Conservation (phyloP, 495 filamentous ascomycete genomes). For the Penicillium tannophilum region DNA sequence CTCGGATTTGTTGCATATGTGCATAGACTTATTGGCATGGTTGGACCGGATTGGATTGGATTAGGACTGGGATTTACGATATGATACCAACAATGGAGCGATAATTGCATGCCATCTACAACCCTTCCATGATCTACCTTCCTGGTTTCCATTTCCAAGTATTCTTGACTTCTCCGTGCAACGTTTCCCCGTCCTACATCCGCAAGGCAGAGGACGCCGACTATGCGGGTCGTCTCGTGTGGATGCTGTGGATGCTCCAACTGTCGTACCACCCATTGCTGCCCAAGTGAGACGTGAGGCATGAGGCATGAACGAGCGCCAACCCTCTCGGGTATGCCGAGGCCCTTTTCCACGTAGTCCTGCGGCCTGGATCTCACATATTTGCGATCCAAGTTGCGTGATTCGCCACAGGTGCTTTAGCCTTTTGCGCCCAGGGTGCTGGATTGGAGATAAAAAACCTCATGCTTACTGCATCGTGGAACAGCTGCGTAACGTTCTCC, state of each 20-base stretch:
- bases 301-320: conserved; percentile 8
- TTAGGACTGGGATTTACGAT: conserved; percentile 22
- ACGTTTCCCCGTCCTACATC: conserved; percentile 22
- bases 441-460: neutral
- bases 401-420: conserved; percentile 1
- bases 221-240: conserved; percentile 19
- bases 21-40: conserved; percentile 33
- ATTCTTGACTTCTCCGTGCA: conserved; percentile 11
- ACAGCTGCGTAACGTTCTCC: neutral
- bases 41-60: conserved; percentile 10
- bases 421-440: conserved; percentile 2
- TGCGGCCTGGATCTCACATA: conserved; percentile 1
- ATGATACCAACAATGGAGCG: conserved; percentile 28
- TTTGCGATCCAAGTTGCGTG: neutral
- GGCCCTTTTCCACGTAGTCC: neutral
- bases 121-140: neutral
- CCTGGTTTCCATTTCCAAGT: neutral
- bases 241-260: conserved; percentile 5
- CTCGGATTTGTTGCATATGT: conserved; percentile 19
- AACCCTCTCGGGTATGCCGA: conserved; percentile 11
- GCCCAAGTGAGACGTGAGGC: conserved; percentile 23
- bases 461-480: neutral
- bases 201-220: conserved; percentile 3
- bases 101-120: conserved; percentile 12
- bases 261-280: conserved; percentile 17